A percentile compares a stretch with the other conserved stretches of the same genome.
Evolutionary conservation across 768 basidiomycete genomes (phyloP).

Genomic region (Leccinum broughii): DNA sequence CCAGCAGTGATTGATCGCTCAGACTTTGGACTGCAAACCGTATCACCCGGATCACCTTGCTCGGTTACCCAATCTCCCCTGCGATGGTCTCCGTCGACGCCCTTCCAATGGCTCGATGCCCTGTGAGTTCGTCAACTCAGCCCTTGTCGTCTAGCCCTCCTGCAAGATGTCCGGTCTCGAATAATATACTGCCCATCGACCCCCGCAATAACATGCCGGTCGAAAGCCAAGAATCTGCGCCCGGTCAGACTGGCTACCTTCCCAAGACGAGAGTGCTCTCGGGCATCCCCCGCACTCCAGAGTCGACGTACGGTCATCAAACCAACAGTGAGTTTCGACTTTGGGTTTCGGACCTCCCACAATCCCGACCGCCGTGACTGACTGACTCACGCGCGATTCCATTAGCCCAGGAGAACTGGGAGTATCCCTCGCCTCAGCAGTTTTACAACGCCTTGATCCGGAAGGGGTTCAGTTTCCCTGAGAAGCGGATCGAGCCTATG

Average conservation of each 20-base stretch:
- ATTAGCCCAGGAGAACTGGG: constrained; percentile 13
- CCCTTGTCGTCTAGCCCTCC: constrained; percentile 1
- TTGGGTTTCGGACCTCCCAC: not conserved
- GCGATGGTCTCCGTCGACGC: not conserved
- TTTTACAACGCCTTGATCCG: constrained; percentile 16
- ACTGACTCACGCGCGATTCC: not conserved
- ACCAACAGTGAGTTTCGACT: constrained; percentile 4
- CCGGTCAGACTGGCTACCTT: not conserved
- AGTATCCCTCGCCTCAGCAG: constrained; percentile 15
- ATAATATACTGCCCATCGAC: not conserved
- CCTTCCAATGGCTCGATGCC: not conserved
- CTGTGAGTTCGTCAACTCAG: not conserved
- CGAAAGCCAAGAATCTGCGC: constrained; percentile 9
- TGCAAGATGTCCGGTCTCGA: constrained; percentile 8
- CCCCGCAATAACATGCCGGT: constrained; percentile 15
- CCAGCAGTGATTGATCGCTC: not conserved
- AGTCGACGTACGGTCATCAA: constrained; percentile 12
- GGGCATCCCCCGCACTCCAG: constrained; percentile 11
- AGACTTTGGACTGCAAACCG: not conserved
- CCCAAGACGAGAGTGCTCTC: constrained; percentile 5
- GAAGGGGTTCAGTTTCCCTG: constrained; percentile 10
- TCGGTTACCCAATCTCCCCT: not conserved
- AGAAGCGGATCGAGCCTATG: constrained; percentile 5
- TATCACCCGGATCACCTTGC: not conserved
- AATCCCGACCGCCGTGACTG: not conserved